Base-by-base conservation (phyloP, 768 basidiomycete genomes). In the Gautieria morchelliformis region DNA sequence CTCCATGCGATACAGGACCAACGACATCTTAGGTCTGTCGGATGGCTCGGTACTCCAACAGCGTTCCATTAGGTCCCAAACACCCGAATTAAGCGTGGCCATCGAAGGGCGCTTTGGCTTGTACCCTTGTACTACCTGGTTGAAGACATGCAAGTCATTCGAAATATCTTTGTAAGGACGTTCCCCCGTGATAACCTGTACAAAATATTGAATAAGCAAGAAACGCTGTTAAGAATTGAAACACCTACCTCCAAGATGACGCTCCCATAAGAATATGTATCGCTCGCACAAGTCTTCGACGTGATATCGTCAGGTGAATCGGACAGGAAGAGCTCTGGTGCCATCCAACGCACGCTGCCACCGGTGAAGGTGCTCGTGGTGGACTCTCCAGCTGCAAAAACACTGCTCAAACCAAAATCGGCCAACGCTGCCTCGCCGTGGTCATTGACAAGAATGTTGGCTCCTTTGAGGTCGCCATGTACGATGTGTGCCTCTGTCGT, bases 381-480 rank as follows among this genome's bases (percentile, higher is more conserved):
- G 7, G 56, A 50, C 12, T 49, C 20, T 27, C 47, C 46, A 6
- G 48, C 48, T 15, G 33, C 48, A 37, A 50, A 12, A 30, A 58
- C 41, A 17, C 20, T 27, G 27, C 47, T 35, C 46, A 58, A 12
- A 9, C 56, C 56, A 39, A 58, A 58, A 52, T 58, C 56, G 1
- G 56, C 50, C 30, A 58, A 40, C 15, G 47, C 46, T 50, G 56
- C 56, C 48, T 58, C 56, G 32, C 50, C 56, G 39, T 27, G 20
- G 24, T 47, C 56, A 27, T 58, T 58, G 33, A 58, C 56, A 22
- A 58, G 37, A 33, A 58, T 49, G 19, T 58, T 58, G 27, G 56
- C 56, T 39, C 56, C 56, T 58, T 58, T 58, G 5, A 58, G 30
- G 40, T 58, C 56, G 22, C 56, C 56, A 12, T 58, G 56, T 19